phyloP scores from a whole-genome alignment of 2,329 filamentous ascomycete species.

The Trichothecium sympodiale region DNA sequence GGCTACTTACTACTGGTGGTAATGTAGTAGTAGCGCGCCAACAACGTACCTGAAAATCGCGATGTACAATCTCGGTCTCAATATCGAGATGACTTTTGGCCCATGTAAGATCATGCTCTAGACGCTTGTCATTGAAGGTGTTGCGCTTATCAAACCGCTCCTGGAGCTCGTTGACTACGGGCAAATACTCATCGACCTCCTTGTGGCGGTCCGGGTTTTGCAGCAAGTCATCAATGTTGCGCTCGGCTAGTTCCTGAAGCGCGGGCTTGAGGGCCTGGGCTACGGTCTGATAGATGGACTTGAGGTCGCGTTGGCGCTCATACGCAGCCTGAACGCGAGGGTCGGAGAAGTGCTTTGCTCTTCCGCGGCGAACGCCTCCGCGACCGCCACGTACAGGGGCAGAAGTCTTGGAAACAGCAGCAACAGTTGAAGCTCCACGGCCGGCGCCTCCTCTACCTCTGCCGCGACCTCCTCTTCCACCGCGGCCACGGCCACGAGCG shows the following conservation, averaged over 20 bases:
- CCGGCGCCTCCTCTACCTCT: conserved; percentile 13
- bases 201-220: conserved; percentile 41
- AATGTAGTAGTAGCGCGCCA: conserved; percentile 7
- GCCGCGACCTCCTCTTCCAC: conserved; percentile 19
- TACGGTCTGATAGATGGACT: conserved; percentile 52
- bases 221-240: conserved; percentile 45
- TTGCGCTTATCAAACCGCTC: conserved; percentile 18
- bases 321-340: conserved; percentile 44
- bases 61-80: conserved; percentile 20
- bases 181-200: conserved; percentile 39
- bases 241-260: conserved; percentile 53
- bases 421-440: conserved; percentile 8
- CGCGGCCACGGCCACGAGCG: conserved; percentile 14
- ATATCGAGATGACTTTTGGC: conserved; percentile 26
- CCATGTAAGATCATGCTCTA: conserved; percentile 21
- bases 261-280: conserved; percentile 52
- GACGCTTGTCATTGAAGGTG: conserved; percentile 18
- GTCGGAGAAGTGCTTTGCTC: conserved; percentile 45
- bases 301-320: conserved; percentile 55
- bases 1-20: too few species aligned
- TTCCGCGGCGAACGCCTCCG: conserved; percentile 32
- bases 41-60: conserved; percentile 27
- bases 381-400: conserved; percentile 15
- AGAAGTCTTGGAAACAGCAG: conserved; percentile 4
- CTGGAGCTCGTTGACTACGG: conserved; percentile 38